Conservation (phyloP, 1,139 yeast genomes). For the Pichia sp. region DNA sequence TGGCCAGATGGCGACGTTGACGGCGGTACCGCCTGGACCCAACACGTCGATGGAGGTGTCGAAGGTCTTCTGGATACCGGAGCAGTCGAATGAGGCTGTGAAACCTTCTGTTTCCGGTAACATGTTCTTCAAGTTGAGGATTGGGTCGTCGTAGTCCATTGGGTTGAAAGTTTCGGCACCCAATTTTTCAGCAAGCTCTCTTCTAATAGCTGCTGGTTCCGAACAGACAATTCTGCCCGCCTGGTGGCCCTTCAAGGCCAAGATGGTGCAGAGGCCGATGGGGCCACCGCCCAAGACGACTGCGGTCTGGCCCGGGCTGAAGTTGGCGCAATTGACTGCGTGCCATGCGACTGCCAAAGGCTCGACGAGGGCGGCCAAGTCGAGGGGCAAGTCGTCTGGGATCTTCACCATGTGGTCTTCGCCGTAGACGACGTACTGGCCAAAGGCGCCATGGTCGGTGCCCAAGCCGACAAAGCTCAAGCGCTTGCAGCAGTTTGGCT, state of each 20-base stretch:
- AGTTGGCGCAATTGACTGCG: constrained; percentile 45
- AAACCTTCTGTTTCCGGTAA: constrained; percentile 51
- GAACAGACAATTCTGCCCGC: constrained; percentile 52
- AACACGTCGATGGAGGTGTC: constrained; percentile 48
- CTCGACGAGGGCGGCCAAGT: constrained; percentile 52
- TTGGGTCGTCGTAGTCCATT: constrained; percentile 34
- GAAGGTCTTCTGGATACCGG: constrained; percentile 55
- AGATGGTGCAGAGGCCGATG: constrained; percentile 53
- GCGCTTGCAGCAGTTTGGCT: constrained; percentile 44
- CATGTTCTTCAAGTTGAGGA: constrained; percentile 35
- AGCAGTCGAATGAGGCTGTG: constrained; percentile 56
- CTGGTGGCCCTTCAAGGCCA: constrained; percentile 54
- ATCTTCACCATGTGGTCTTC: constrained; percentile 44
- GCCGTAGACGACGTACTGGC: constrained; percentile 39
- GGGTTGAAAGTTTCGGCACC: constrained; percentile 52
- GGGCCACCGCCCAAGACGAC: constrained; percentile 61
- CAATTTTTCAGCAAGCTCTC: constrained; percentile 47
- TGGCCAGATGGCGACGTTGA: constrained; percentile 61
- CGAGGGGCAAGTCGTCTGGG: constrained; percentile 45
- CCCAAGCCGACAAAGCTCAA: constrained; percentile 39
- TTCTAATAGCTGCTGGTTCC: constrained; percentile 55
- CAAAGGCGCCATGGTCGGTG: constrained; percentile 34
- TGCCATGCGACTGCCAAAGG: constrained; percentile 60
- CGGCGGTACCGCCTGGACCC: constrained; percentile 57
- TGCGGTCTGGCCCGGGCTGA: constrained; percentile 45